Conservation (phyloP, 1,284 basidiomycete genomes). For the Leccinum huronense region DNA sequence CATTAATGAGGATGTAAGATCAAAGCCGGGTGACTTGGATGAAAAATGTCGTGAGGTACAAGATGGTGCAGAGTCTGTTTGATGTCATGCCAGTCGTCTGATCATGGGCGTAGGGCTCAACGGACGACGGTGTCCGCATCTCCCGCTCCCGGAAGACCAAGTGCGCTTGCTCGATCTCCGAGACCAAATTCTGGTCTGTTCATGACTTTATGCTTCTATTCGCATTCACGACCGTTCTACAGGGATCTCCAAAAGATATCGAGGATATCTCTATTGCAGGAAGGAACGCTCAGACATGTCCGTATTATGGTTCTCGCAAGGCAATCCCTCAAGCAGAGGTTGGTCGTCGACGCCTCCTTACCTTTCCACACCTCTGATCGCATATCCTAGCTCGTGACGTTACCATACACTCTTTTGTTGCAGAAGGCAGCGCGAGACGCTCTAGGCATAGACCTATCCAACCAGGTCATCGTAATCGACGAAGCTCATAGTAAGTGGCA, state of each 20-base stretch:
- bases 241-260: conserved; percentile 91
- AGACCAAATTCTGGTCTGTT: conserved; percentile 80
- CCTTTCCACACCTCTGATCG: conserved; percentile 2
- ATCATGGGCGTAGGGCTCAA: conserved; percentile 47
- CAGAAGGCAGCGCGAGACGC: conserved; percentile 85
- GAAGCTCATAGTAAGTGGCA: conserved; percentile 87
- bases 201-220: conserved; percentile 2
- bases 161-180: conserved; percentile 78
- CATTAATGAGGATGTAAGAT: conserved; percentile 79
- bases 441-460: conserved; percentile 78
- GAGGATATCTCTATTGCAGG: conserved; percentile 87
- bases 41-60: conserved; percentile 90
- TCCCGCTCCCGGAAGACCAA: conserved; percentile 79
- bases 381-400: conserved; percentile 69
- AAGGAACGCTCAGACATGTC: conserved; percentile 68
- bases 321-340: conserved; percentile 92
- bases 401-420: conserved; percentile 93
- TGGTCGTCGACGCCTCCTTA: conserved; percentile 14
- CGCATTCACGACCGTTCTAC: conserved; percentile 4
- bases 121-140: conserved; percentile 71
- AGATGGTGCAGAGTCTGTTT: conserved; percentile 51
- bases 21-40: conserved; percentile 76
- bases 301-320: conserved; percentile 88
- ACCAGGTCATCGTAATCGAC: conserved; percentile 89
- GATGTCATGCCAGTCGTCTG: conserved; percentile 2